Conservation (phyloP, 2,329 filamentous ascomycete genomes). For the Bipolaris zeicola region DNA sequence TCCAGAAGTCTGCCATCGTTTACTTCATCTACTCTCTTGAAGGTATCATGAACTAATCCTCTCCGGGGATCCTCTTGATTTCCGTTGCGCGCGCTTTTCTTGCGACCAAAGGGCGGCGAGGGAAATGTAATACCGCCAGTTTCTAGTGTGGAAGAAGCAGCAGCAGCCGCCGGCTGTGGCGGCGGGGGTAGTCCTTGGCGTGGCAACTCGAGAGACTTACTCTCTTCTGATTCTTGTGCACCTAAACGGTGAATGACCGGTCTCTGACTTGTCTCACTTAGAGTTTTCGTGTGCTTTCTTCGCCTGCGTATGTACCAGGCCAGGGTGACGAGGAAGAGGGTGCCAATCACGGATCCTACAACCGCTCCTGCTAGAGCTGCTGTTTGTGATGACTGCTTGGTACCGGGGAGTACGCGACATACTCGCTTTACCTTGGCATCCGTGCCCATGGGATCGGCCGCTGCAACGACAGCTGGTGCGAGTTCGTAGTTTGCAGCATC, state of each 20-base stretch:
- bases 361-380: constrained; percentile 16
- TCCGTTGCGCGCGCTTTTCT: constrained; percentile 1
- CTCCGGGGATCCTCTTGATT: constrained; percentile 15
- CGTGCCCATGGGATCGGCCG: constrained; percentile 18
- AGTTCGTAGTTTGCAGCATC: constrained; percentile 25
- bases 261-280: constrained; percentile 4
- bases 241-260: constrained; percentile 6
- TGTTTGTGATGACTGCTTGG: constrained; percentile 12
- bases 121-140: constrained; percentile 14
- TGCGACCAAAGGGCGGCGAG: constrained; percentile 2
- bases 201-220: constrained; percentile 15
- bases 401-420: constrained; percentile 16
- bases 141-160: background rate
- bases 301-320: constrained; percentile 13
- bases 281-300: constrained; percentile 2
- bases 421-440: constrained; percentile 22
- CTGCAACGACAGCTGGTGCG: constrained; percentile 20
- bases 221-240: constrained; percentile 9
- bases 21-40: constrained; percentile 18
- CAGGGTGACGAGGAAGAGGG: constrained; percentile 15
- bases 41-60: constrained; percentile 16
- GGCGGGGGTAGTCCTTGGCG: constrained; percentile 9
- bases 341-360: constrained; percentile 12
- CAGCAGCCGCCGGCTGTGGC: background rate
- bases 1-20: constrained; percentile 26